phyloP scores from a whole-genome alignment of 805 yeast species.

The Phaffomyces thermotolerans region DNA sequence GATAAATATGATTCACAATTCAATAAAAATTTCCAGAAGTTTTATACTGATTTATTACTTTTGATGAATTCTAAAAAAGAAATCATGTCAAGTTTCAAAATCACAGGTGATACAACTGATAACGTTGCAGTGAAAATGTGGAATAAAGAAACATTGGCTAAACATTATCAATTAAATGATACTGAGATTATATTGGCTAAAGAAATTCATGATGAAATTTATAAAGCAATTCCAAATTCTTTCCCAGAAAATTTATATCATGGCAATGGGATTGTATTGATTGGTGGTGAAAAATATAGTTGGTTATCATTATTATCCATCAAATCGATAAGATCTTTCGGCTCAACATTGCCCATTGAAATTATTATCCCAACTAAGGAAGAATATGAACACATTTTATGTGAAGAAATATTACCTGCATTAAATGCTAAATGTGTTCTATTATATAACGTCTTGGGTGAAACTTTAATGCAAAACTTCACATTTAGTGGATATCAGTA shows the following conservation, averaged over 20 bases:
- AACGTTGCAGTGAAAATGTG: background rate
- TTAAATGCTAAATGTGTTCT: constrained; percentile 59
- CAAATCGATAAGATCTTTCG: constrained; percentile 42
- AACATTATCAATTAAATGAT: background rate
- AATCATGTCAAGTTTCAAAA: constrained; percentile 1
- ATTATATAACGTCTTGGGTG: constrained; percentile 56
- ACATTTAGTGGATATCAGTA: constrained; percentile 58
- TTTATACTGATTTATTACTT: constrained; percentile 2
- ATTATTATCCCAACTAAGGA: constrained; percentile 55
- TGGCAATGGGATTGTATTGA: constrained; percentile 18
- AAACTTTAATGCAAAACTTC: constrained; percentile 39
- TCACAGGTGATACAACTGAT: constrained; percentile 2
- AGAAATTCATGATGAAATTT: constrained; percentile 3
- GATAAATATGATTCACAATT: constrained; percentile 6
- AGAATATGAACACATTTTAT: constrained; percentile 63
- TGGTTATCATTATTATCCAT: constrained; percentile 47
- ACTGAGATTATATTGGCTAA: background rate
- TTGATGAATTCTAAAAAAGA: background rate
- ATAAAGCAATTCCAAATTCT: constrained; percentile 2
- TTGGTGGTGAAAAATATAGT: constrained; percentile 50
- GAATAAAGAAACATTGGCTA: background rate
- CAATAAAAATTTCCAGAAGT: constrained; percentile 8
- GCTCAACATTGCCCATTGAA: constrained; percentile 58
- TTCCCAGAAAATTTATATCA: constrained; percentile 7
- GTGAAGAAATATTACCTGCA: constrained; percentile 51